phyloP scores from a whole-genome alignment of 225 moss, liverwort and hornwort species.

The Pseudoscleropodium purum region DNA sequence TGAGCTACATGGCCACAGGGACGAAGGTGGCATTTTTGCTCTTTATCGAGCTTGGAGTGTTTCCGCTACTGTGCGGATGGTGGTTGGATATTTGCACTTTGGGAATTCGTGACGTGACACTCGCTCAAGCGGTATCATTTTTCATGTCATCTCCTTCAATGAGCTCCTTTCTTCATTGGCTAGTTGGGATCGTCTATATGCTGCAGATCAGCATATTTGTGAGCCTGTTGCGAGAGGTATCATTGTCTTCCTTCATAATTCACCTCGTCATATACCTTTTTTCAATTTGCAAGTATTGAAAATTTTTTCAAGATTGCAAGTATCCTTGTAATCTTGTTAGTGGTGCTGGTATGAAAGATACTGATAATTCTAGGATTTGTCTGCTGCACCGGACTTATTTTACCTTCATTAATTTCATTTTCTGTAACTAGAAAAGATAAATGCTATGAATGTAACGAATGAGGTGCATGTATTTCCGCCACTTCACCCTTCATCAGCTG shows the following conservation, averaged over 20 bases:
- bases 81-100: conserved; percentile 98
- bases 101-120: conserved; percentile 78
- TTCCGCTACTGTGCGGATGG: conserved; percentile 96
- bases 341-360: background rate
- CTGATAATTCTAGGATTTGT: background rate
- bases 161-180: conserved; percentile 98
- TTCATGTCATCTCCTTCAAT: conserved; percentile 78
- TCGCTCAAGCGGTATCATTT: conserved; percentile 79
- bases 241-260: background rate
- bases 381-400: background rate
- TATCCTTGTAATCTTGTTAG: background rate
- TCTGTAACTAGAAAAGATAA: background rate
- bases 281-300: no score
- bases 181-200: conserved; percentile 96
- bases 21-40: conserved; percentile 85
- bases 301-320: no score
- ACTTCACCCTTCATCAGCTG: background rate
- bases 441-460: background rate
- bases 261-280: background rate
- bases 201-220: conserved; percentile 97
- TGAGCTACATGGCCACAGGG: conserved; percentile 83
- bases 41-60: conserved; percentile 88
- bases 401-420: background rate
- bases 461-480: background rate
- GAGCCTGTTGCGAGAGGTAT: conserved; percentile 94